phyloP scores from a whole-genome alignment of 2,329 filamentous ascomycete species.

The Colletotrichum plurivorum region DNA sequence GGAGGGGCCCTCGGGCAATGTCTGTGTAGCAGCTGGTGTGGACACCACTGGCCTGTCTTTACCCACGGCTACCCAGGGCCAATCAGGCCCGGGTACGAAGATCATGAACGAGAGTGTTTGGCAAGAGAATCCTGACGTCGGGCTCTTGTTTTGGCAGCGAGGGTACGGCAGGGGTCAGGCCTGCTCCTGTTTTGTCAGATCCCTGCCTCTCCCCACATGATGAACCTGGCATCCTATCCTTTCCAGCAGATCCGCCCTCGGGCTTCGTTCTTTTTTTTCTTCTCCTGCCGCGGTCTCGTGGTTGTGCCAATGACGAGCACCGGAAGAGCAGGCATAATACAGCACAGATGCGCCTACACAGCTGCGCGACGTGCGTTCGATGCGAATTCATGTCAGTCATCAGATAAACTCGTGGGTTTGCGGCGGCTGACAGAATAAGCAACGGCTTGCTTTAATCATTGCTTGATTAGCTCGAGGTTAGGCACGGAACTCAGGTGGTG shows the following conservation, averaged over 20 bases:
- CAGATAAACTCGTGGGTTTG: slow-evolving; percentile 25
- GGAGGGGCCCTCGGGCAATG: slow-evolving; percentile 37
- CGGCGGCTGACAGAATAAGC: slow-evolving; percentile 13
- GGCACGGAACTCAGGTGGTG: slow-evolving; percentile 4
- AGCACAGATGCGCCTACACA: slow-evolving; percentile 29
- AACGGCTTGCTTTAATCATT: slow-evolving; percentile 20
- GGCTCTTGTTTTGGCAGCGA: slow-evolving; percentile 44
- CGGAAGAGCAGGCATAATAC: slow-evolving; percentile 33
- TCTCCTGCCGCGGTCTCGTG: background rate
- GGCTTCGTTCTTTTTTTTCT: slow-evolving; percentile 29
- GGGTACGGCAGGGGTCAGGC: slow-evolving; percentile 41
- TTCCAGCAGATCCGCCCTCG: slow-evolving; percentile 44
- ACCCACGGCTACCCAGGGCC: slow-evolving; percentile 41
- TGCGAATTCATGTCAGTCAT: slow-evolving; percentile 21
- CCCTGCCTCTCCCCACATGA: slow-evolving; percentile 45
- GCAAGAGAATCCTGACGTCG: slow-evolving; percentile 47
- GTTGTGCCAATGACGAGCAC: slow-evolving; percentile 30
- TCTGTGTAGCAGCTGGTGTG: slow-evolving; percentile 39
- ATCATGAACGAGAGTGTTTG: slow-evolving; percentile 52
- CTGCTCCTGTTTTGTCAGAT: slow-evolving; percentile 45
- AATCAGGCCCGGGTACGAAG: slow-evolving; percentile 45
- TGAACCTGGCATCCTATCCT: slow-evolving; percentile 41
- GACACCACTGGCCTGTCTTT: slow-evolving; percentile 40
- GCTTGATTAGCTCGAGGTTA: slow-evolving; percentile 20
- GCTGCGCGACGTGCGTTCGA: slow-evolving; percentile 16